These are phyloP conservation scores for Talaromyces stipitatus DNA, from an alignment of 495 filamentous ascomycete species.

Conservation along the genomic window DNA sequence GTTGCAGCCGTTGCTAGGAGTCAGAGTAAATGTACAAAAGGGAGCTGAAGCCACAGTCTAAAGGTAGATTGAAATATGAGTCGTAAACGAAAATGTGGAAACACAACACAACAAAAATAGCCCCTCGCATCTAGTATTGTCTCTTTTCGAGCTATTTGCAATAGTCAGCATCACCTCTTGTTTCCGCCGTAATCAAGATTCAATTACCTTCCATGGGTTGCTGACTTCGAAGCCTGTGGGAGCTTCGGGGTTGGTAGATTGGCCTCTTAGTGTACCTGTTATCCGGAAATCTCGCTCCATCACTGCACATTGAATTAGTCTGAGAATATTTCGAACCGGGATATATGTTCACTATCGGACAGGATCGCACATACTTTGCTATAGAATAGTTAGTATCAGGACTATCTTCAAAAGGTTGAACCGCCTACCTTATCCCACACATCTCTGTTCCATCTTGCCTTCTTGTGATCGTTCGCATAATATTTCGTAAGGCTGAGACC, in stretches of 20 bases:
- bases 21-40: conserved; percentile 14
- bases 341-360: not conserved
- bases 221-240: conserved; percentile 87
- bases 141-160: conserved; percentile 41
- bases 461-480: conserved; percentile 84
- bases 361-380: conserved; percentile 63
- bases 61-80: conserved; percentile 20
- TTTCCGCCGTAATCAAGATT: not conserved
- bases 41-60: conserved; percentile 17
- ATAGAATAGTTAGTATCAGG: conserved; percentile 30
- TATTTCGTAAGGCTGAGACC: conserved; percentile 66
- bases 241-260: conserved; percentile 70
- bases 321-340: not conserved
- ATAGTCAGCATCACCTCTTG: conserved; percentile 13
- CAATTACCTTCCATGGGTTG: conserved; percentile 84
- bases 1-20: not conserved
- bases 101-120: conserved; percentile 10
- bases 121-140: conserved; percentile 14
- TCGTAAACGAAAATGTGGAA: conserved; percentile 14
- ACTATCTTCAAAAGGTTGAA: not conserved
- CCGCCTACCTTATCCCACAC: conserved; percentile 82
- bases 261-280: conserved; percentile 78
- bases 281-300: conserved; percentile 91
- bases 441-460: conserved; percentile 73
- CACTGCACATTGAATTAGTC: conserved; percentile 49